phyloP scores from a whole-genome alignment of 2,329 filamentous ascomycete species.

The Elsinoe perseae region DNA sequence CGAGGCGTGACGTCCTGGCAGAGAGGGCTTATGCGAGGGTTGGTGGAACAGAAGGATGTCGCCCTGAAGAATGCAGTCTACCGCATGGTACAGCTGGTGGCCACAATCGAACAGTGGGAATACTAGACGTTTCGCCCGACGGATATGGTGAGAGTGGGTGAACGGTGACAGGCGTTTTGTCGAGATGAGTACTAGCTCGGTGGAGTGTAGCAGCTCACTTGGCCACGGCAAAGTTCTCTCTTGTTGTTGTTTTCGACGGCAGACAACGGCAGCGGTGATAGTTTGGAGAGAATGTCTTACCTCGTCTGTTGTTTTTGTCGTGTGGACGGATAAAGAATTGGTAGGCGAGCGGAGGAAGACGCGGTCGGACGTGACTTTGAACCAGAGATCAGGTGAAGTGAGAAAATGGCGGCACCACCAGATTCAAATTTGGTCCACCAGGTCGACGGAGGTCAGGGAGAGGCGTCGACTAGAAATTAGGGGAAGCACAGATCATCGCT shows the following conservation, averaged over 20 bases:
- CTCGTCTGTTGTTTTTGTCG: conserved; percentile 9
- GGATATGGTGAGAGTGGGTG: conserved; percentile 7
- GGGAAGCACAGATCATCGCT: conserved; percentile 9
- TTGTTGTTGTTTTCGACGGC: conserved; percentile 9
- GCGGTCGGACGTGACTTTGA: conserved; percentile 12
- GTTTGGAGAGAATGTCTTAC: conserved; percentile 10
- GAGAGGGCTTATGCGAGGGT: background rate
- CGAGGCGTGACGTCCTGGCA: conserved; percentile 4
- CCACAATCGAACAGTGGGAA: background rate
- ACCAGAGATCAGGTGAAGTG: conserved; percentile 6
- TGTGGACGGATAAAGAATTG: background rate
- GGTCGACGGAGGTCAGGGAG: conserved; percentile 12
- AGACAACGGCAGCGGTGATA: background rate
- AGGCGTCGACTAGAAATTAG: conserved; percentile 12
- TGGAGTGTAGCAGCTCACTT: conserved; percentile 11
- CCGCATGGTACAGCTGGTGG: background rate
- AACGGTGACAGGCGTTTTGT: conserved; percentile 14
- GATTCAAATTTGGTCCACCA: conserved; percentile 12
- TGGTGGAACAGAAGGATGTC: conserved; percentile 1
- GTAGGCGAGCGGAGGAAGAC: conserved; percentile 1
- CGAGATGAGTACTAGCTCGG: conserved; percentile 9
- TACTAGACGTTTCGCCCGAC: conserved; percentile 9
- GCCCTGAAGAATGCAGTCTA: background rate
- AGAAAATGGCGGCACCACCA: conserved; percentile 1
- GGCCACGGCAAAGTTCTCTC: background rate